A percentile compares a stretch with the other conserved stretches of the same genome.
These are phyloP conservation scores for Epicoccum sorghinum DNA, from an alignment of 2,329 filamentous ascomycete genomes.

Conservation along the genomic window DNA sequence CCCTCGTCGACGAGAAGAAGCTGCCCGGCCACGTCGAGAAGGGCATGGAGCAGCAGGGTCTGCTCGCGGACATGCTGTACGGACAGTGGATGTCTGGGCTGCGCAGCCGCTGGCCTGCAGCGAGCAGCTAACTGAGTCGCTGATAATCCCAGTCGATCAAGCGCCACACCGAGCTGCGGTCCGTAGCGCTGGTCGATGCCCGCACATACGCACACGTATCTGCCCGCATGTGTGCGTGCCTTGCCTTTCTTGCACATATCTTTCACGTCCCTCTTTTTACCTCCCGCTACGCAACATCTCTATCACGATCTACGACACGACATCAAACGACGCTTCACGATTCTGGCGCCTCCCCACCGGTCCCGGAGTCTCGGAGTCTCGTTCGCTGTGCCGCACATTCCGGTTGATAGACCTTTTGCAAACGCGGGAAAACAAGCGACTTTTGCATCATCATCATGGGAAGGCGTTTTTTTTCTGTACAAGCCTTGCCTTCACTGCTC, in stretches of 20 bases:
- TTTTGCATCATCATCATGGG: no score
- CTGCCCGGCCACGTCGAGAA: slow-evolving; percentile 64
- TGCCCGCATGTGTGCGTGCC: no score
- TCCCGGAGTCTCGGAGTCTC: no score
- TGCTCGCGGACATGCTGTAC: slow-evolving; percentile 89
- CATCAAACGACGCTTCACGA: slow-evolving; percentile 5
- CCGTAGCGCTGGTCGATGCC: no score
- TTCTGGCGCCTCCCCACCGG: slow-evolving; percentile 1
- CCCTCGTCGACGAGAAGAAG: slow-evolving; percentile 53
- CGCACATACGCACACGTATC: no score
- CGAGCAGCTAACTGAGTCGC: not conserved
- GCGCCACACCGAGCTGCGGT: no score
- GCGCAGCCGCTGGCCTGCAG: slow-evolving; percentile 55
- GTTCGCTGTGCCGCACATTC: no score
- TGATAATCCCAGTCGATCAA: no score
- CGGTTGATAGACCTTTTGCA: no score
- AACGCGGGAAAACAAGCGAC: no score
- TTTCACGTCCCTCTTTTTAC: slow-evolving; percentile 7
- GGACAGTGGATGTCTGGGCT: slow-evolving; percentile 87
- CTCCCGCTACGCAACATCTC: not conserved
- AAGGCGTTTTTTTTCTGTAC: no score
- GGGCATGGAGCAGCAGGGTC: slow-evolving; percentile 91
- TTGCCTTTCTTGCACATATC: slow-evolving; percentile 16
- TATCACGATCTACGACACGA: slow-evolving; percentile 2
- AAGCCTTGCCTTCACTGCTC: no score